These are phyloP conservation scores for Trichoderma polysporum DNA, from an alignment of 2,329 filamentous ascomycete genomes.

Conservation along the genomic window DNA sequence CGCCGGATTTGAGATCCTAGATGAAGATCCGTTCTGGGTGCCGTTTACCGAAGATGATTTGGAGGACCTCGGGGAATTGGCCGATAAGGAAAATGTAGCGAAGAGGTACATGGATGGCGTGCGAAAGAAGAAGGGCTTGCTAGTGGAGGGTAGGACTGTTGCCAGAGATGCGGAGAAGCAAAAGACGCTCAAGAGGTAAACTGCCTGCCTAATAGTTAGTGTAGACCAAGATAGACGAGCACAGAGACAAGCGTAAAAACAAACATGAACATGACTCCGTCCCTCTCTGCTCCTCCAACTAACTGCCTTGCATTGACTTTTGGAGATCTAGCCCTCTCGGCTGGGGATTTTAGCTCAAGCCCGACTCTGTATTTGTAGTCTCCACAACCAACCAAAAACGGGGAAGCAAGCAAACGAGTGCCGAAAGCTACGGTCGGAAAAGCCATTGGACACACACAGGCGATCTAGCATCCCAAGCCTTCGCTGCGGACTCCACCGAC, in stretches of 20 bases:
- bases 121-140: conserved; percentile 78
- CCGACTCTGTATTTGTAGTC: background rate
- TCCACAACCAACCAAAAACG: conserved; percentile 3
- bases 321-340: conserved; percentile 1
- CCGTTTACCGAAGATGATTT: conserved; percentile 94
- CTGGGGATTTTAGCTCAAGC: conserved; percentile 3
- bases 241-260: background rate
- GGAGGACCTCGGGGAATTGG: conserved; percentile 91
- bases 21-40: conserved; percentile 97
- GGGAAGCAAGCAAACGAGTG: conserved; percentile 1
- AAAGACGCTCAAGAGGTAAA: conserved; percentile 63
- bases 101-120: conserved; percentile 95
- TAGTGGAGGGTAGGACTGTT: conserved; percentile 74
- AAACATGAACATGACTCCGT: background rate
- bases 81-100: conserved; percentile 92
- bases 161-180: conserved; percentile 92
- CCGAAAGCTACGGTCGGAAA: conserved; percentile 1
- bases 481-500: background rate
- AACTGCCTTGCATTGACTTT: background rate
- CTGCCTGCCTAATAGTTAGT: background rate
- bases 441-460: background rate
- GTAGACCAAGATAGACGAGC: background rate
- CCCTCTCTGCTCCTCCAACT: background rate
- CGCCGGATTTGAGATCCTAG: conserved; percentile 85
- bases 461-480: conserved; percentile 6